Percentiles rank a stretch among this genome's conserved stretches.
Evolutionary conservation across 768 basidiomycete genomes (phyloP).

Genomic region (Naganishia vaughanmartiniae): DNA sequence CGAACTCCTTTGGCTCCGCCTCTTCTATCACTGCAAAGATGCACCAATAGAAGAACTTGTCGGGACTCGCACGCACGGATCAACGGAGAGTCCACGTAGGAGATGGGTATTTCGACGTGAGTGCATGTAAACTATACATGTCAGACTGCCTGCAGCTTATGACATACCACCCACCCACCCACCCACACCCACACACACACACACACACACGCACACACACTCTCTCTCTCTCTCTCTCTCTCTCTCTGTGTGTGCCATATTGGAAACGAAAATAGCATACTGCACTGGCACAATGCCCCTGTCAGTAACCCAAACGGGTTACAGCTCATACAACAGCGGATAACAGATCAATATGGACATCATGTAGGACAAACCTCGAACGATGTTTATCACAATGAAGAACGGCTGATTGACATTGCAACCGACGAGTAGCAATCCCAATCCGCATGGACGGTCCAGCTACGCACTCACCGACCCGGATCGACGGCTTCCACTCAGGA

Average conservation of each 20-base stretch:
- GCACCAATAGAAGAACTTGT: no score
- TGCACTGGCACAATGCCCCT: slow-evolving; percentile 20
- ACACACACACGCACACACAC: no score
- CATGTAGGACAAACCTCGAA: neutral
- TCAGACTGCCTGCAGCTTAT: neutral
- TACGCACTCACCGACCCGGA: slow-evolving; percentile 13
- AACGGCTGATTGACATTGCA: neutral
- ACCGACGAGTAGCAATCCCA: neutral
- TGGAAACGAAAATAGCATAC: no score
- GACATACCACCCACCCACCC: no score
- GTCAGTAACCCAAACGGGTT: neutral
- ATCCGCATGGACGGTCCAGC: slow-evolving; percentile 2
- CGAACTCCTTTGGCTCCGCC: no score
- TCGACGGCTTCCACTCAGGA: neutral
- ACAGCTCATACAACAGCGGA: slow-evolving; percentile 21
- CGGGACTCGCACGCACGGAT: no score
- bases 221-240: no score
- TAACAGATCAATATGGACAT: slow-evolving; percentile 14
- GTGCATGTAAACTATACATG: neutral
- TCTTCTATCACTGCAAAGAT: no score
- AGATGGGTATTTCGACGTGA: slow-evolving; percentile 15
- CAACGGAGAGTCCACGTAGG: neutral
- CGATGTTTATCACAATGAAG: no score
- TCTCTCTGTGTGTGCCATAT: no score
- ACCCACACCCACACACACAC: no score